Conservation (phyloP, 2,329 filamentous ascomycete species). For the Fusarium anguioides region DNA sequence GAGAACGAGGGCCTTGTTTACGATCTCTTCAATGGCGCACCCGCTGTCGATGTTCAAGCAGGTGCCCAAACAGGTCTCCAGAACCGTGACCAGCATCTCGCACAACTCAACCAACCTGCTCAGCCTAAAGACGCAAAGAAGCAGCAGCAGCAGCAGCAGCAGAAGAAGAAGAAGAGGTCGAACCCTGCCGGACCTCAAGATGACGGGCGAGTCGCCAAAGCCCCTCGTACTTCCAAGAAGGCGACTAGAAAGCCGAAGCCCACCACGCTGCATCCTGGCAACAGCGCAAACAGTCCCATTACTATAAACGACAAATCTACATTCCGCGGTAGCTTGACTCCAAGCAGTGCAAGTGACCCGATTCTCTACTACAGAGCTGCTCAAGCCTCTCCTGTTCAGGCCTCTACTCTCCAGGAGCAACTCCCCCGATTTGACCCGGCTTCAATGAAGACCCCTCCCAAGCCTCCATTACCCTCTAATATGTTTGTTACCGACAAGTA, state of each 20-base stretch:
- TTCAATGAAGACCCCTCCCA: conserved; percentile 1
- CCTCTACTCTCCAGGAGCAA: neutral
- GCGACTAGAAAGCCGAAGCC: neutral
- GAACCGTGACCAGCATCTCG: neutral
- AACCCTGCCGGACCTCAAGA: neutral
- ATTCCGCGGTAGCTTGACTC: too few relatives aligned
- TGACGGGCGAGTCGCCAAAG: conserved; percentile 9
- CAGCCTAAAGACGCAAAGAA: neutral
- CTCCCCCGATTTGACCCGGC: conserved; percentile 5
- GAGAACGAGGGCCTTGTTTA: neutral
- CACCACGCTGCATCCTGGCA: neutral
- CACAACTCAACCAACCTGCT: neutral
- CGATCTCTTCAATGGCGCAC: conserved; percentile 2
- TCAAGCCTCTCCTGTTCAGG: neutral
- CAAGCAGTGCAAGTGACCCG: neutral
- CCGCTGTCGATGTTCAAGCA: neutral
- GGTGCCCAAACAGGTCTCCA: neutral
- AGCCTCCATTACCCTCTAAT: conserved; percentile 5
- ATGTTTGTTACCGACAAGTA: conserved; percentile 1
- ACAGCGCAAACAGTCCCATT: neutral
- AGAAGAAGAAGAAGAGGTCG: neutral
- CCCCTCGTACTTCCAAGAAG: neutral
- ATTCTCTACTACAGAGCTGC: neutral
- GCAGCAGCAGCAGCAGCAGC: too few relatives aligned
- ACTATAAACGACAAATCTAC: neutral